Conservation (phyloP, 2,329 filamentous ascomycete species). For the Nemania serpens region DNA sequence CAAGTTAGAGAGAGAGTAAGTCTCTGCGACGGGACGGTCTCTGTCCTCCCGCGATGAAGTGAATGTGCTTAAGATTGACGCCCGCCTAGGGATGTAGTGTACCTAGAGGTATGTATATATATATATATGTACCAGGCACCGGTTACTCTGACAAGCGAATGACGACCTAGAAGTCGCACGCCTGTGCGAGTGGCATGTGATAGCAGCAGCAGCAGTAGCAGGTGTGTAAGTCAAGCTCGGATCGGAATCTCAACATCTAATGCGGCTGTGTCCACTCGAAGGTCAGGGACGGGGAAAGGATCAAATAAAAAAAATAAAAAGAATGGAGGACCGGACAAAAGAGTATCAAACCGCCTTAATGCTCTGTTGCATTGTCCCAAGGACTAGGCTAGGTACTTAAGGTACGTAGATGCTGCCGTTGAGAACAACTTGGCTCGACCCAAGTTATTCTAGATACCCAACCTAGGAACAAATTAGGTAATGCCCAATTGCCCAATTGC, state of each 20-base stretch:
- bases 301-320: background rate
- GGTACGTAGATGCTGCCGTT: background rate
- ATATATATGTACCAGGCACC: too few species aligned
- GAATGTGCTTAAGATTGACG: too few species aligned
- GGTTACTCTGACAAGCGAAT: background rate
- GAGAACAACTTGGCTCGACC: too few species aligned
- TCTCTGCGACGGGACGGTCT: too few species aligned
- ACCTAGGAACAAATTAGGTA: too few species aligned
- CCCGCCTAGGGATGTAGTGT: too few species aligned
- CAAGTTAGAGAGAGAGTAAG: too few species aligned
- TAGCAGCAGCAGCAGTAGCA: background rate
- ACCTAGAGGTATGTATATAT: too few species aligned
- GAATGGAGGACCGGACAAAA: background rate
- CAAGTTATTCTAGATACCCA: too few species aligned
- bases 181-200: background rate
- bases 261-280: background rate
- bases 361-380: background rate
- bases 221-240: background rate
- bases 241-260: background rate
- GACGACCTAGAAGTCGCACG: slow-evolving; percentile 19
- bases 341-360: background rate
- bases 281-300: too few species aligned
- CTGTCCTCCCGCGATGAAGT: too few species aligned
- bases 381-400: background rate
- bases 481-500: background rate